Conservation (phyloP, 306 rosid species). For the Trifolium repens region DNA sequence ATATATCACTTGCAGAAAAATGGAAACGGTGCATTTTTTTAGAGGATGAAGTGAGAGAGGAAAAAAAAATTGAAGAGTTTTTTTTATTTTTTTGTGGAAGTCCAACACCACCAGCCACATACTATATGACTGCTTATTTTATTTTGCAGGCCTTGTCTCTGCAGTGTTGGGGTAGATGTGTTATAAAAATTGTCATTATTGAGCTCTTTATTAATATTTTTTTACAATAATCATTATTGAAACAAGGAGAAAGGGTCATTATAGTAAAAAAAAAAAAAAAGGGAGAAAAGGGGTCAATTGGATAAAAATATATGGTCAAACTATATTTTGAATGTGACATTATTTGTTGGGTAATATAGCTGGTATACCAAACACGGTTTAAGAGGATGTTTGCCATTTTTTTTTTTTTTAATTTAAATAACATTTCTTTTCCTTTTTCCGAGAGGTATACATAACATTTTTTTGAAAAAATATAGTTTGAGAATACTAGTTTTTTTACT, state of each 20-base stretch:
- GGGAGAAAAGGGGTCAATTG: neutral
- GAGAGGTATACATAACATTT: neutral
- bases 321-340: neutral
- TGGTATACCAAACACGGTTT: neutral
- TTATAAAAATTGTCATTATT: neutral
- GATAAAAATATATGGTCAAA: neutral
- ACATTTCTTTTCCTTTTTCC: neutral
- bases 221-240: conserved; percentile 1
- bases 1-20: too few relatives aligned
- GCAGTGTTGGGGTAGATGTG: neutral
- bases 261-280: too few relatives aligned
- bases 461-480: neutral
- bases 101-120: neutral
- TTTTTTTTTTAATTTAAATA: neutral
- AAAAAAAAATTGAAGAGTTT: neutral
- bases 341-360: neutral
- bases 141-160: conserved; percentile 14
- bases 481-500: neutral
- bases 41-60: neutral
- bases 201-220: neutral
- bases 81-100: neutral
- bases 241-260: neutral
- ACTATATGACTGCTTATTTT: neutral
- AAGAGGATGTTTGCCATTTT: neutral
- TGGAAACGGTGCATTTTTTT: neutral